Base-by-base conservation (phyloP, 495 filamentous ascomycete species). In the Pyronema domesticum region DNA sequence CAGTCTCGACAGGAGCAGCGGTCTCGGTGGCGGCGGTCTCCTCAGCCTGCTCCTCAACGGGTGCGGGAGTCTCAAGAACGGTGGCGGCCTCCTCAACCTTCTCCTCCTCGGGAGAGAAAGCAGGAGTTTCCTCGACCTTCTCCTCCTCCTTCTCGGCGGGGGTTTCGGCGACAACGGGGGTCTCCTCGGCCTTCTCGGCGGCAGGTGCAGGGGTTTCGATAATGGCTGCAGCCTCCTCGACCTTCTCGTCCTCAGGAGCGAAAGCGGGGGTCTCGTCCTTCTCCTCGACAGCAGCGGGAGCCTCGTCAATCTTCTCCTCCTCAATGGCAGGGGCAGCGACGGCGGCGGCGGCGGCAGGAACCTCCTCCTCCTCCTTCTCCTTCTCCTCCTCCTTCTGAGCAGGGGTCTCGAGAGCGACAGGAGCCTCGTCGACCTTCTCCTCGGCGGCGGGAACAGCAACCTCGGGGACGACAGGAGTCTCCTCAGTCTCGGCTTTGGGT, bases 221-320 rank as follows among this genome's bases (percentile, higher is more conserved):
- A 7, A 37, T 36, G 34, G 30, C n/a, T n/a, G 18, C 8, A 5
- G 15, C 49, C 23, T 48, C 43, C 30, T 53, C 37, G 10, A 10
- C 17, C 6, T 37, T 44, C 30, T 23, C 11, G 47, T 23, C 36
- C 3, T 1, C 11, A 44, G 47, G 23, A 15, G 30, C 30, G 9
- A 19, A 9, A 37, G 44, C 14, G 46, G 36, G 42, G 3, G 11
- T 15, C 11, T 11, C 53, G 2, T 75, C 75, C 18, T 69, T 65
- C 19, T 70, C 74, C 37, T 83, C 66, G 7, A 76, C 74, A 10
- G 85, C 85, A 15, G 89, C 77, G 64, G 77, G 76, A 67, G 89
- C 83, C 2, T 13, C 39, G 39, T 42, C 15, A 13, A 42, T 17
- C 23, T 30, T 30, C 23, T 30, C 23, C 23, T 30, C 23, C 23